Percentiles rank a stretch among this genome's conserved stretches.
phyloP scores from a whole-genome alignment of 192 early-diverging fungal species.

The Linnemannia exigua region DNA sequence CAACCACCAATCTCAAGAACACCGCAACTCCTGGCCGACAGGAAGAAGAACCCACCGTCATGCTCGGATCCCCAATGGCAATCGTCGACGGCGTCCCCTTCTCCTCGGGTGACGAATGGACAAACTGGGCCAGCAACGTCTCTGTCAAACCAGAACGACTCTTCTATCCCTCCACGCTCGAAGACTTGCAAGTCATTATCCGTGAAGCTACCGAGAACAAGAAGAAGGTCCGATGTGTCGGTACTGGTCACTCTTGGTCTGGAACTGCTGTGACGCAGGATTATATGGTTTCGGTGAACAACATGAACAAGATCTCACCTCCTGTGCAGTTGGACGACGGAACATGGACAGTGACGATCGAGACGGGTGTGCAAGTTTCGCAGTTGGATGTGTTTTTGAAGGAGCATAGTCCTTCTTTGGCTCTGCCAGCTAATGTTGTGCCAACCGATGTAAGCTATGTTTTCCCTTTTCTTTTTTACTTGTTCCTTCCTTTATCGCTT shows the following conservation, averaged over 20 bases:
- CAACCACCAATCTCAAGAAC: neutral
- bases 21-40: neutral
- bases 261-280: neutral
- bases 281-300: too few relatives aligned
- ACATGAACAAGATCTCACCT: too few relatives aligned
- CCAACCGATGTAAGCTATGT: slow-evolving; percentile 15
- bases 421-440: slow-evolving; percentile 37
- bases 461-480: too few relatives aligned
- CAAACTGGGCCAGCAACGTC: slow-evolving; percentile 45
- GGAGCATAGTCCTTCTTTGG: slow-evolving; percentile 47
- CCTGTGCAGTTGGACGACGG: neutral
- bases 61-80: slow-evolving; percentile 4
- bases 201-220: neutral
- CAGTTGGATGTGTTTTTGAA: slow-evolving; percentile 45
- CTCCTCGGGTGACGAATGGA: slow-evolving; percentile 26
- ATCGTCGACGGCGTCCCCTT: slow-evolving; percentile 30
- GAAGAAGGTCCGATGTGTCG: neutral
- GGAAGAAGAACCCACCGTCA: neutral
- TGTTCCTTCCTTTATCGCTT: too few relatives aligned
- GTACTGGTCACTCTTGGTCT: neutral
- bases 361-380: slow-evolving; percentile 36
- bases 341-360: too few relatives aligned
- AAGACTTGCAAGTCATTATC: slow-evolving; percentile 51
- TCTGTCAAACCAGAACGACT: slow-evolving; percentile 28
- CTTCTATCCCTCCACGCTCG: slow-evolving; percentile 42